Evolutionary conservation across 1,139 yeast genomes (phyloP), one percentile per base, ranked within the genome.

Genomic region (Pichia sp.): DNA sequence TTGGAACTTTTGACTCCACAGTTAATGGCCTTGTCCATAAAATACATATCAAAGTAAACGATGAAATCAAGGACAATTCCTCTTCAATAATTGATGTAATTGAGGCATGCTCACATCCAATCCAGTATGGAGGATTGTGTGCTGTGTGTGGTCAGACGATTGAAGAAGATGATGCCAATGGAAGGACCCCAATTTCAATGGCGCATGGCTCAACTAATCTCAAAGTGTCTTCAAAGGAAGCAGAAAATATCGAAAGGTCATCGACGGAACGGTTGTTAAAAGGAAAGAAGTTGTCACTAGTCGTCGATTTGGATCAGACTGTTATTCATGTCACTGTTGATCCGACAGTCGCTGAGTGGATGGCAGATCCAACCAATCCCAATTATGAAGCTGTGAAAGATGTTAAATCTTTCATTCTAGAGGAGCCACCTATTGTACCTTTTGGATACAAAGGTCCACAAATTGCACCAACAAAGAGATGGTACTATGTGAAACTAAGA

Each of bases 271-370:
- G 83, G 40, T 67, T 93, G 35, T 60, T 77, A 5, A 58, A 67
- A 21, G 84, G 77, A 39, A 64, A 70, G 42, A 86, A 84, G 53
- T 67, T 91, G 47, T 87, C 91, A 29, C 66, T 91, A 40, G 98
- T 91, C 33, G 99, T 91, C 11, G 99, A 91, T 64, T 67, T 91
- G 45, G 99, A 91, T 62, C 98, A 93, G 59, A 93, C 98, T 0
- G 94, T 91, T 7, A 91, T 91, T 27, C 99, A 91, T 55, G 96
- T 97, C 26, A 91, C 97, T 4, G 96, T 88, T 18, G 98, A 91
- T 56, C 96, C 97, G 1, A 87, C 96, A 0, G 94, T 91, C 26
- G 94, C 94, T 1, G 95, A 86, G 55, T 91, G 98, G 98, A 88
- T 85, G 67, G 69, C 69, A 42, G 96, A 91, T 51, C 81, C 88